Percentiles rank a stretch among this genome's conserved stretches.
Evolutionary conservation across 495 filamentous ascomycete species (phyloP).

Genomic region (Podospora didyma): DNA sequence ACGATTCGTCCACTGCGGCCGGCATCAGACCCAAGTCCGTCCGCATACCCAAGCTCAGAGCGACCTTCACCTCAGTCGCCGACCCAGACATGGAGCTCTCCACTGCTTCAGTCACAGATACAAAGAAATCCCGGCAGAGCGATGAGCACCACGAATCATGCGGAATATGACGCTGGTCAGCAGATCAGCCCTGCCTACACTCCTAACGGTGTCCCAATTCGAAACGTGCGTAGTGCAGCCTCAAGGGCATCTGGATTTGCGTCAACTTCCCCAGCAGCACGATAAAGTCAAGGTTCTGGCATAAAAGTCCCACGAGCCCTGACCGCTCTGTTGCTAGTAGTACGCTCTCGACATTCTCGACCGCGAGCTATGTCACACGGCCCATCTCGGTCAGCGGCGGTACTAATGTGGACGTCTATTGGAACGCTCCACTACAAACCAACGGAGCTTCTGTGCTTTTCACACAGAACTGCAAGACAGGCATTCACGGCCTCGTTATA

Average conservation of each 20-base stretch:
- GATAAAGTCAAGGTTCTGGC: background rate
- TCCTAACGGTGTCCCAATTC: background rate
- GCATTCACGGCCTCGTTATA: background rate
- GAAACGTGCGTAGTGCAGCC: background rate
- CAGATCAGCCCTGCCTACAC: background rate
- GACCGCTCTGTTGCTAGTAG: background rate
- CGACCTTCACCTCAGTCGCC: background rate
- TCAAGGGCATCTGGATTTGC: background rate
- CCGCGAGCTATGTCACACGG: background rate
- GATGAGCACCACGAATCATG: background rate
- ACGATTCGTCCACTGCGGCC: background rate
- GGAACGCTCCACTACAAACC: constrained; percentile 7
- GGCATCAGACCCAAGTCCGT: background rate
- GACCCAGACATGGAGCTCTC: background rate
- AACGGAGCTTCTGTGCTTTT: constrained; percentile 7
- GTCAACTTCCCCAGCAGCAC: background rate
- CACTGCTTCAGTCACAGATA: too few relatives aligned
- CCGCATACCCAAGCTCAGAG: background rate
- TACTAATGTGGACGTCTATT: background rate
- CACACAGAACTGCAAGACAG: background rate
- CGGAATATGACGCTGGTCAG: background rate
- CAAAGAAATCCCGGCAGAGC: too few relatives aligned
- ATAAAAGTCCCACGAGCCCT: background rate
- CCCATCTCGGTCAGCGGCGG: background rate
- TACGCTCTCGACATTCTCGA: background rate